Evolutionary conservation across 805 yeast genomes (phyloP), one percentile per base, ranked within the genome.

Genomic region (Kodamaea hsintzibuensis): DNA sequence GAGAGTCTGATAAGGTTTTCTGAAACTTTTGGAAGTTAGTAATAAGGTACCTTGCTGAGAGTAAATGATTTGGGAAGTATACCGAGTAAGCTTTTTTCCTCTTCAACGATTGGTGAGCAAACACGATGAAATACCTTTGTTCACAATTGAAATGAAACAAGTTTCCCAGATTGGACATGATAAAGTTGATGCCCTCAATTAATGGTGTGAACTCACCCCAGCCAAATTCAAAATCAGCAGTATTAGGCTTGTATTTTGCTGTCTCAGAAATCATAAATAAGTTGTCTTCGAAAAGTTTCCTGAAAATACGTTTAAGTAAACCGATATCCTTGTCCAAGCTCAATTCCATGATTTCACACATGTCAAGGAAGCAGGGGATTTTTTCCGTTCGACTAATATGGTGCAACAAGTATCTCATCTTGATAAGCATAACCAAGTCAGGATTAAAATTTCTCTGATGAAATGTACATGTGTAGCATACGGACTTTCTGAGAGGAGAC

Each of bases 371-470:
- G 12, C 16, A n/a, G 2, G 48, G 57, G 49, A 44, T 40, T 33
- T 19, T 57, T 60, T 14, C 47, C 53, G 25, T 61, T 61, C 1
- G 5, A 7, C 56, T 55, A 14, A 72, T 47, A 10, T 63, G 57
- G 44, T 68, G 60, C 60, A 63, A 72, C 16, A 73, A 56, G 50
- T 68, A 71, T 55, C 82, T 68, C 2, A 67, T 42, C 50, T 71
- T 64, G 69, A 75, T 65, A 33, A 78, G 55, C 13, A 68, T 59
- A 25, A 58, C 50, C 43, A 73, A 59, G 19, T 63, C 59, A 1
- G 54, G 22, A 33, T 18, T 63, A 30, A 8, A 19, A 59, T 54
- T 19, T 67, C 54, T 51, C 77, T n/a, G 35, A 69, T 0, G 62
- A 45, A 46, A 68, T 51, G 52, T 72, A 72, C 53, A 55, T 49